These are phyloP conservation scores for Nicotiana rustica DNA, from an alignment of 305 asterid species.

Conservation along the genomic window DNA sequence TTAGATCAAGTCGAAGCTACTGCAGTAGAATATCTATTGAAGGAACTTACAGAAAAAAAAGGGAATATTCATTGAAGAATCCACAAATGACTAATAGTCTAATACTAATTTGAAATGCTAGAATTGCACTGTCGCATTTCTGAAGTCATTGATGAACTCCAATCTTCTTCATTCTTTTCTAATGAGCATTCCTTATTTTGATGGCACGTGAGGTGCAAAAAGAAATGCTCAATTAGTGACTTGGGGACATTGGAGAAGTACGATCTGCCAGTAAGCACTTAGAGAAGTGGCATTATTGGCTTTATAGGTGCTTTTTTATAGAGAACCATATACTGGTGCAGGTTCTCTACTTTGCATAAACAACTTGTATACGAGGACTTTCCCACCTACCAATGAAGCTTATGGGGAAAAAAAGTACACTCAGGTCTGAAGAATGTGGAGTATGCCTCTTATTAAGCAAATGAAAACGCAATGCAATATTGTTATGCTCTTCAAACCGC, in stretches of 20 bases:
- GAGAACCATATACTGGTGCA: neutral
- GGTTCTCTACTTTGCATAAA: constrained; percentile 2
- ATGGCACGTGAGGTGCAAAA: constrained; percentile 12
- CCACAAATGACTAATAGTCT: neutral
- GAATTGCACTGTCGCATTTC: neutral
- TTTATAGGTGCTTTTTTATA: neutral
- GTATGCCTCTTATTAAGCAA: neutral
- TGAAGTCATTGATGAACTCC: neutral
- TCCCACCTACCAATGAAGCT: constrained; percentile 5
- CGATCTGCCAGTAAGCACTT: neutral
- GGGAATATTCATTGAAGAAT: neutral
- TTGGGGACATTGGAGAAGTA: neutral
- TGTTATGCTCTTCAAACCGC: neutral
- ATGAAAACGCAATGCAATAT: neutral
- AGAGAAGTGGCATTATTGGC: neutral
- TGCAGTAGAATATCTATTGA: neutral
- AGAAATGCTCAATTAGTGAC: neutral
- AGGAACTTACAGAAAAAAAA: too few species aligned
- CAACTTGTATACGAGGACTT: neutral
- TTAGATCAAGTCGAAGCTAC: neutral
- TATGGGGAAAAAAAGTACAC: neutral
- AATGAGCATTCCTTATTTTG: neutral
- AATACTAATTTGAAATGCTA: neutral
- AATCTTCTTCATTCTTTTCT: neutral
- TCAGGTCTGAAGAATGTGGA: constrained; percentile 19